Evolutionary conservation across 805 yeast species (phyloP).

Genomic region (Suhomyces sp.): DNA sequence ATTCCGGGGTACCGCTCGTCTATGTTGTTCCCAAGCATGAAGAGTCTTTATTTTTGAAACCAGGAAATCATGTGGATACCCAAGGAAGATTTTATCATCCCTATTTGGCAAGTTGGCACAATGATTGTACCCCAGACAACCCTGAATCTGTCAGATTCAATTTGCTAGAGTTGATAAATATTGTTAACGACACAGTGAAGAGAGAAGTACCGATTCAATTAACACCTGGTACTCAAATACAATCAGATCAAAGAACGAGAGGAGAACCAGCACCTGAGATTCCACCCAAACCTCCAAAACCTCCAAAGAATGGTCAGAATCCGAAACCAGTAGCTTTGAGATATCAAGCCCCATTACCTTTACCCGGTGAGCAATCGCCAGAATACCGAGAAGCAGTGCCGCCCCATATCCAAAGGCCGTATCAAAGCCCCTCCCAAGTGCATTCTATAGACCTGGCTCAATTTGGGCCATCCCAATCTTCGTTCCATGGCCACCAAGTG

Average conservation of each 20-base stretch:
- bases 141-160: conserved; percentile 15
- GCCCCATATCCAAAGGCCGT: background rate
- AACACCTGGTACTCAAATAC: background rate
- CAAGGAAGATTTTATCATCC: conserved; percentile 76
- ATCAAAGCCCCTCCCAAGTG: background rate
- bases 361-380: conserved; percentile 12
- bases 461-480: background rate
- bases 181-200: conserved; percentile 10
- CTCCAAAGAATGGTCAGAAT: background rate
- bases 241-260: background rate
- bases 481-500: background rate
- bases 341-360: conserved; percentile 32
- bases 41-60: conserved; percentile 42
- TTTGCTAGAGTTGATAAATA: conserved; percentile 16
- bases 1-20: conserved; percentile 55
- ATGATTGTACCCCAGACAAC: conserved; percentile 1
- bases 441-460: background rate
- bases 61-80: conserved; percentile 65
- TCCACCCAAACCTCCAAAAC: conserved; percentile 14
- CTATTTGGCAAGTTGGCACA: conserved; percentile 56
- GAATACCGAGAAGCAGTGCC: background rate
- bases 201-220: conserved; percentile 4
- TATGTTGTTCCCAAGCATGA: conserved; percentile 56
- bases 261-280: background rate
- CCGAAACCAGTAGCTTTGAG: conserved; percentile 26